A percentile compares a stretch with the other conserved stretches of the same genome.
Evolutionary conservation across 345 rosid species (phyloP).

Genomic region (Erodium maritimum): DNA sequence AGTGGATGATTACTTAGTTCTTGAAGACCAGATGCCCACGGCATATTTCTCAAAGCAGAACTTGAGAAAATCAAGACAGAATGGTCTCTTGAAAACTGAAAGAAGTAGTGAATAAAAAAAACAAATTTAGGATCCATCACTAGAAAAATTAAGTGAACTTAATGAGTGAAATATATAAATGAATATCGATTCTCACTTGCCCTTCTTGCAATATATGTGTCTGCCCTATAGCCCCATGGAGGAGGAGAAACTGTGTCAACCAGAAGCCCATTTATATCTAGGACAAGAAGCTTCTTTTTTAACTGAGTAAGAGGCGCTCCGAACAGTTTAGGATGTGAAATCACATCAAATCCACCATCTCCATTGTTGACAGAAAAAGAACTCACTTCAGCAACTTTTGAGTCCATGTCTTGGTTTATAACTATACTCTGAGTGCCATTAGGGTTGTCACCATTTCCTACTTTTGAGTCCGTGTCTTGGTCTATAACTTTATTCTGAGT

Average conservation of each 20-base stretch:
- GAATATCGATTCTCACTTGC: conserved; percentile 37
- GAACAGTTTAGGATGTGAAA: conserved; percentile 6
- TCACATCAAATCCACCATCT: background rate
- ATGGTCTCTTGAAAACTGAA: conserved; percentile 48
- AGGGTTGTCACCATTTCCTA: conserved; percentile 2
- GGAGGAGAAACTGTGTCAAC: conserved; percentile 45
- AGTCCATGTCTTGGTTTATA: background rate
- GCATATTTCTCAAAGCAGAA: conserved; percentile 50
- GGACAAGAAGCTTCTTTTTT: conserved; percentile 56
- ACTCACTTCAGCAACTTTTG: background rate
- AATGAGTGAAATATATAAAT: background rate
- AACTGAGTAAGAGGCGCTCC: conserved; percentile 6
- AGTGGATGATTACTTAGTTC: conserved; percentile 22
- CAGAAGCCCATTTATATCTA: conserved; percentile 86
- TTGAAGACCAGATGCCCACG: conserved; percentile 57
- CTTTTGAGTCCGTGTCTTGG: background rate
- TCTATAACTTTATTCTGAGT: conserved; percentile 1
- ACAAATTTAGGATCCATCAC: conserved; percentile 3
- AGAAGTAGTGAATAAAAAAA: background rate
- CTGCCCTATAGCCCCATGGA: conserved; percentile 31
- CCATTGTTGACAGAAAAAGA: background rate
- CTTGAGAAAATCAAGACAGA: conserved; percentile 31
- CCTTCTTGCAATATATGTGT: conserved; percentile 30
- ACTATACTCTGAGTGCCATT: conserved; percentile 1
- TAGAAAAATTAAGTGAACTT: background rate